Evolutionary conservation across 495 filamentous ascomycete species (phyloP), one percentile per base, ranked within the genome.

Genomic region (Tetracladium marchalianum): DNA sequence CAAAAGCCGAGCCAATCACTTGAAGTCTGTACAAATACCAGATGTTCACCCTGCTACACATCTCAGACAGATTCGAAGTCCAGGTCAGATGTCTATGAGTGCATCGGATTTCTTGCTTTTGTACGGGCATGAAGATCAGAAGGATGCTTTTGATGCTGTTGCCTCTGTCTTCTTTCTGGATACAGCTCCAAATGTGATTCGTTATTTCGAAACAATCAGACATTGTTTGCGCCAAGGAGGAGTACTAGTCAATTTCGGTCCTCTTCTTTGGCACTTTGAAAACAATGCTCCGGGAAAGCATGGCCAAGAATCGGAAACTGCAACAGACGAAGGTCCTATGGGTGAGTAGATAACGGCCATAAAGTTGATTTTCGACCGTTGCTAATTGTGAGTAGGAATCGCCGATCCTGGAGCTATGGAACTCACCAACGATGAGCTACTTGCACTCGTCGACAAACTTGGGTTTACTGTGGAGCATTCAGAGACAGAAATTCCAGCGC

Each of bases 141-240:
- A 63, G 22, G 75, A 71, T 1, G 56, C 56, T 0, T 96, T 87
- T 61, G 82, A 94, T 58, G 89, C 81, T 0, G 88, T 98, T 2
- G 78, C 83, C 1, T 85, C 84, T 4, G 84, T 94, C 4, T 98
- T 96, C 62, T 98, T 97, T 68, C 83, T 98, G 27, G 93, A 98
- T 61, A 98, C 92, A 4, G 92, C 92, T 19, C 88, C 90, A 13
- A 95, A 97, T 59, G 57, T 96, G 19, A 82, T 96, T 44, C 75
- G 80, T 9, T 97, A 97, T 55, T 76, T 97, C 13, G 81, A 93
- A 62, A 79, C 84, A 12, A 82, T 97, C 43, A 66, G 68, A 22
- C 74, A 85, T 56, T 90, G 88, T 54, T 67, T 98, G 32, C 82
- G 80, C 53, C 69, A 79, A 0, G 81, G 82, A 16, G 92, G 92